Evolutionary conservation across 2,329 filamentous ascomycete genomes (phyloP).

Genomic region (Phoma herbarum): DNA sequence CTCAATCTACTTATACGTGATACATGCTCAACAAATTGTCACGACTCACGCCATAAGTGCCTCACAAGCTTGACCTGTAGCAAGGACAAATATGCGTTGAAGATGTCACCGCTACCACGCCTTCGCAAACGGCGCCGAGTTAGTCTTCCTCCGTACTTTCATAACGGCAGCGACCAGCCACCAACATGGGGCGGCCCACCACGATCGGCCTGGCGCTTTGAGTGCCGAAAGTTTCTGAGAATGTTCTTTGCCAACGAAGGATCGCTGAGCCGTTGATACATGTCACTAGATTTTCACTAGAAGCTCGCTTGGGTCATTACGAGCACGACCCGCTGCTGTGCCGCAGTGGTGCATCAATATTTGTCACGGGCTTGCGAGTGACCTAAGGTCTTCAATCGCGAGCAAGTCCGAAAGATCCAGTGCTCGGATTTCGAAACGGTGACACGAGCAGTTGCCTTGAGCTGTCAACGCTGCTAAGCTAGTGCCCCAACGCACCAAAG

Average conservation of each 20-base stretch:
- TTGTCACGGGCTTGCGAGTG: slow-evolving; percentile 3
- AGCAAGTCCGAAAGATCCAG: neutral
- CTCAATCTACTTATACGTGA: slow-evolving; percentile 15
- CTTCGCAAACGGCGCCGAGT: slow-evolving; percentile 9
- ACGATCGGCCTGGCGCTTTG: slow-evolving; percentile 15
- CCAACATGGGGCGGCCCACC: slow-evolving; percentile 16
- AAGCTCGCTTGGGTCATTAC: slow-evolving; percentile 8
- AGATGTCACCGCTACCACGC: slow-evolving; percentile 9
- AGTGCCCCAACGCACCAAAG: too few species aligned
- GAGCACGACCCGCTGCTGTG: slow-evolving; percentile 15
- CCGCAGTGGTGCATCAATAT: slow-evolving; percentile 14
- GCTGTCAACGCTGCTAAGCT: too few species aligned
- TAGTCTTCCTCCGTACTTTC: slow-evolving; percentile 5
- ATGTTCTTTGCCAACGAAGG: slow-evolving; percentile 2
- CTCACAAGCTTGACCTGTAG: neutral
- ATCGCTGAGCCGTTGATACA: slow-evolving; percentile 6
- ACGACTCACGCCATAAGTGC: neutral
- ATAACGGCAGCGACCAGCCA: slow-evolving; percentile 9
- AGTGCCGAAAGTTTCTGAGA: slow-evolving; percentile 14
- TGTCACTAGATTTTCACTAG: slow-evolving; percentile 17
- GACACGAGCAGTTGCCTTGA: too few species aligned
- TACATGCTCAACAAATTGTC: slow-evolving; percentile 9
- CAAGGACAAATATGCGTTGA: neutral
- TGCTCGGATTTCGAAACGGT: too few species aligned
- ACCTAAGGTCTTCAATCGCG: neutral